Evolutionary conservation across 495 filamentous ascomycete genomes (phyloP), one percentile per base, ranked within the genome.

Genomic region (Aspergillus avenaceus): DNA sequence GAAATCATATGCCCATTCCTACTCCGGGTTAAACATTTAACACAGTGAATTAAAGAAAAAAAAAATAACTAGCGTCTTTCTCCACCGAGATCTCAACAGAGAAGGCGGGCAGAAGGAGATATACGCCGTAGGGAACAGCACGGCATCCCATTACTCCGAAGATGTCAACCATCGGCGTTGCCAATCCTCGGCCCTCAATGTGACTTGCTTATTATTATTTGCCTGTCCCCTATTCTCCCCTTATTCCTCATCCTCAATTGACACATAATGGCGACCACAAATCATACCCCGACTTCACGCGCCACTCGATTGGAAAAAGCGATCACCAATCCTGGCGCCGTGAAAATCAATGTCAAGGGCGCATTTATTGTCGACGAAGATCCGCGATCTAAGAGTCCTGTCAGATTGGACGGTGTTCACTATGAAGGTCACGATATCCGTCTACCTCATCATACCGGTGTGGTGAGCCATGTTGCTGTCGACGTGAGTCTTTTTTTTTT

Each of bases 351-450:
- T 61, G 92, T 97, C 40, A 82, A 86, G 58, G 93, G 92, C 60
- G 93, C 93, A 12, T 96, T 95, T 63, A 97, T 98, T 49, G 91
- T 93, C 53, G 90, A 96, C 61, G 84, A 90, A 50, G 85, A 89
- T 42, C 79, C 79, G 21, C 77, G 73, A 41, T 71, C 74, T 21
- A 64, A 67, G 45, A 74, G 69, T 29, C 70, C 74, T 0, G 66
- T 69, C 13, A 70, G 70, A 18, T 74, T 74, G 24, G 79, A 84
- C 47, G 83, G 83, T 16, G 80, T 79, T 24, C 79, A 85, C 50
- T 84, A 92, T 60, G 88, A 91, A 60, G 89, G 86, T 22, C 87
- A 86, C 56, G 92, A 96, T 62, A 97, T 98, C 58, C 81, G 93
- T n/a, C 75, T 98, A 12, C 93, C 93, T 19, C 91, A 96, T 64